Conservation (phyloP, 1,139 yeast genomes). For the Saccharomyces uvarum region DNA sequence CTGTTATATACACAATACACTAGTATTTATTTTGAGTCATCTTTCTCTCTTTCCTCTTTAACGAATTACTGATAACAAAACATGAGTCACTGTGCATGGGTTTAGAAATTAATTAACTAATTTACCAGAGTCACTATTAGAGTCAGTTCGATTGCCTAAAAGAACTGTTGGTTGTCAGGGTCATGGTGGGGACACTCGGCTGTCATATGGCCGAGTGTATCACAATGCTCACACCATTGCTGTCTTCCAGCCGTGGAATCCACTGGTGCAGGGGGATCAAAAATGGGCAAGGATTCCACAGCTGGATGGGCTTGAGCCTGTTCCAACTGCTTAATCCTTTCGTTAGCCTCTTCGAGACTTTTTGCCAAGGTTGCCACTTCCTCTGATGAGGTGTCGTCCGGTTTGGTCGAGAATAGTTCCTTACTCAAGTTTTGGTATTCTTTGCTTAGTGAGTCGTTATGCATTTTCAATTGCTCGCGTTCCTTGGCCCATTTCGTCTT, state of each 20-base stretch:
- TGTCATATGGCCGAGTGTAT: slow-evolving; percentile 79
- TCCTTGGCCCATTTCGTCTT: slow-evolving; percentile 26
- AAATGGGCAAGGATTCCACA: slow-evolving; percentile 44
- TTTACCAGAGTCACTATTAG: slow-evolving; percentile 1
- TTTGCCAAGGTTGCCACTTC: slow-evolving; percentile 6
- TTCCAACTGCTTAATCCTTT: slow-evolving; percentile 9
- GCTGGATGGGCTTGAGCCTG: slow-evolving; percentile 9
- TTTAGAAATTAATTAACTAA: background rate
- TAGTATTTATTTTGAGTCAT: background rate
- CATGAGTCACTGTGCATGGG: slow-evolving; percentile 1
- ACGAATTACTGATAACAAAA: background rate
- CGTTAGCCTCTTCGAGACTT: slow-evolving; percentile 10
- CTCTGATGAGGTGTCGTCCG: background rate
- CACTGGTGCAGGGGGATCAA: slow-evolving; percentile 40
- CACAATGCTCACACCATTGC: slow-evolving; percentile 91
- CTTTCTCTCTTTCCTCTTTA: background rate
- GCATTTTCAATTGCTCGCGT: slow-evolving; percentile 23
- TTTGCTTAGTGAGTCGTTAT: slow-evolving; percentile 25
- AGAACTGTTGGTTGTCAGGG: slow-evolving; percentile 1
- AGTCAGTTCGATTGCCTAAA: background rate
- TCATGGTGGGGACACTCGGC: slow-evolving; percentile 65
- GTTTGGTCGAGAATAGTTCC: slow-evolving; percentile 8
- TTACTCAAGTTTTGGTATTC: slow-evolving; percentile 21
- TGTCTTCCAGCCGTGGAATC: slow-evolving; percentile 72
- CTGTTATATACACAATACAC: background rate